These are phyloP conservation scores for Heliosperma pusillum DNA, from an alignment of 148 eudicot species.

Conservation along the genomic window DNA sequence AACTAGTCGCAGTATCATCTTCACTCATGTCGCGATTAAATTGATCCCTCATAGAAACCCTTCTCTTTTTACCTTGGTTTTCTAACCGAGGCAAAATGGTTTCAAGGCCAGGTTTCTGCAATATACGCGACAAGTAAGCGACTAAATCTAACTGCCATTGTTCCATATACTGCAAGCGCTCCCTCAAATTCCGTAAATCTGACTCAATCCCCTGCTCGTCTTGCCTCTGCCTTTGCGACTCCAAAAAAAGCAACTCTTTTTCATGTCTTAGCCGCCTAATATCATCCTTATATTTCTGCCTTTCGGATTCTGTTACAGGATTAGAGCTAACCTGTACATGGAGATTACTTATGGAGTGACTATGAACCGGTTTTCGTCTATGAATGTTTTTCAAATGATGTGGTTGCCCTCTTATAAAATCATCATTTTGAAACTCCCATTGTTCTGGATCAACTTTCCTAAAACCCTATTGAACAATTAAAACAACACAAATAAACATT, in stretches of 20 bases:
- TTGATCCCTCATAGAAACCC: slow-evolving; percentile 40
- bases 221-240: slow-evolving; percentile 44
- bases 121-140: slow-evolving; percentile 38
- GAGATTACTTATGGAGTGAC: slow-evolving; percentile 59
- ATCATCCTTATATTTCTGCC: slow-evolving; percentile 49
- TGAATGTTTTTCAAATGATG: slow-evolving; percentile 74
- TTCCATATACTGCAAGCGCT: slow-evolving; percentile 47
- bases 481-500: neutral
- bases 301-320: slow-evolving; percentile 57
- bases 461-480: slow-evolving; percentile 54
- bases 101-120: slow-evolving; percentile 49
- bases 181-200: slow-evolving; percentile 37
- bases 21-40: slow-evolving; percentile 32
- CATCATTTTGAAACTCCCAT: slow-evolving; percentile 92
- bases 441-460: slow-evolving; percentile 85
- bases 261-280: slow-evolving; percentile 50
- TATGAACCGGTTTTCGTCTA: slow-evolving; percentile 83
- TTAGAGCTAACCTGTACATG: slow-evolving; percentile 43
- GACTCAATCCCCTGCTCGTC: slow-evolving; percentile 42
- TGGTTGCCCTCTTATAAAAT: slow-evolving; percentile 72
- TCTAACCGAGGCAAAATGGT: slow-evolving; percentile 40
- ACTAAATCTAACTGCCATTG: slow-evolving; percentile 40
- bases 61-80: slow-evolving; percentile 64
- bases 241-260: slow-evolving; percentile 39
- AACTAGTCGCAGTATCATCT: slow-evolving; percentile 23